Percentiles rank a stretch among this genome's conserved stretches.
phyloP scores from a whole-genome alignment of 345 rosid species.

The Noccaea caerulescens region DNA sequence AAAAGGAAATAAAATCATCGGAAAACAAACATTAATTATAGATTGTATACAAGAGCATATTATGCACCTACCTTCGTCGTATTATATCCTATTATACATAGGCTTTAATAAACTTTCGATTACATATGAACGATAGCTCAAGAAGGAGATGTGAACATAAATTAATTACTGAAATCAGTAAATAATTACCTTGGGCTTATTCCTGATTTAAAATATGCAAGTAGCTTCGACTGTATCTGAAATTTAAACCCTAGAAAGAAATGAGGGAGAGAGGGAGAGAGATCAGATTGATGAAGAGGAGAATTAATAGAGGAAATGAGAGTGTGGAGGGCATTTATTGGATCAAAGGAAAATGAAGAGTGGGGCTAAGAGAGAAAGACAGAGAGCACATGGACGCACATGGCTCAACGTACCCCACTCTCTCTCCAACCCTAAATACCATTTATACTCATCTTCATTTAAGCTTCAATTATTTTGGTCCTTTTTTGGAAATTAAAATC shows the following conservation, averaged over 20 bases:
- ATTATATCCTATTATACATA: background rate
- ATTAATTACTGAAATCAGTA: background rate
- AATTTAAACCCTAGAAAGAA: conserved; percentile 37
- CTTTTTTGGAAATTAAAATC: conserved; percentile 1
- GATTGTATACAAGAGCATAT: background rate
- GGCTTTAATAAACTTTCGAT: background rate
- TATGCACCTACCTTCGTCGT: conserved; percentile 9
- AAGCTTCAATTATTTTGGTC: conserved; percentile 41
- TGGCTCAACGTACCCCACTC: conserved; percentile 51
- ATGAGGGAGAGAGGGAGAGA: conserved; percentile 25
- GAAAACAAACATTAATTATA: background rate
- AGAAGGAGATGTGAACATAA: background rate
- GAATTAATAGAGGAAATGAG: conserved; percentile 46
- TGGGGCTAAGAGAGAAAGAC: conserved; percentile 80
- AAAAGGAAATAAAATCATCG: background rate
- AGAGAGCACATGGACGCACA: conserved; percentile 98
- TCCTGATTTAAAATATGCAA: conserved; percentile 3
- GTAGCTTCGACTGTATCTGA: conserved; percentile 27
- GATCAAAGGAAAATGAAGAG: conserved; percentile 47
- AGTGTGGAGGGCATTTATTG: conserved; percentile 59
- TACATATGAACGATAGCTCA: background rate
- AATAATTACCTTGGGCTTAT: conserved; percentile 28
- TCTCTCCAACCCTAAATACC: conserved; percentile 41
- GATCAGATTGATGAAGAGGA: conserved; percentile 22
- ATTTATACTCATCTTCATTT: conserved; percentile 33